Conservation (phyloP, 805 yeast species). For the Priceomyces medius region DNA sequence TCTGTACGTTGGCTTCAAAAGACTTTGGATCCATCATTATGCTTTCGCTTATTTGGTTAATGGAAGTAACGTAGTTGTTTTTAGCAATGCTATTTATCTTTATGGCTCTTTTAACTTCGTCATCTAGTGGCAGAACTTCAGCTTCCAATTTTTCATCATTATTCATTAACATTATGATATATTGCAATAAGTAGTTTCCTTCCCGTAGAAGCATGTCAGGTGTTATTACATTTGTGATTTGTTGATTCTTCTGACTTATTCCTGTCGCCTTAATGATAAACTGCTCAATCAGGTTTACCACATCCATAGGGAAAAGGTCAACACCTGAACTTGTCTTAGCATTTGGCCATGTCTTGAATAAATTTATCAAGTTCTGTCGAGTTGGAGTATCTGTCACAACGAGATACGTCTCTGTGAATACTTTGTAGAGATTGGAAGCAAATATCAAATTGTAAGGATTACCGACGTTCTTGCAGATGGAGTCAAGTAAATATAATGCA, state of each 20-base stretch:
- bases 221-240: slow-evolving; percentile 12
- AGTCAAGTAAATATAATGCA: slow-evolving; percentile 40
- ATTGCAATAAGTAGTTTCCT: slow-evolving; percentile 34
- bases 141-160: slow-evolving; percentile 20
- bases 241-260: slow-evolving; percentile 12
- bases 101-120: slow-evolving; percentile 8
- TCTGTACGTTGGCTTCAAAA: slow-evolving; percentile 23
- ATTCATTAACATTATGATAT: slow-evolving; percentile 29
- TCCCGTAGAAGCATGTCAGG: slow-evolving; percentile 39
- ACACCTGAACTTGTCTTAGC: slow-evolving; percentile 35
- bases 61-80: slow-evolving; percentile 26
- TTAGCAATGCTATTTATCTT: slow-evolving; percentile 18
- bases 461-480: slow-evolving; percentile 43
- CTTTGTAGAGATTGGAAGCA: slow-evolving; percentile 30
- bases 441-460: slow-evolving; percentile 43
- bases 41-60: slow-evolving; percentile 34
- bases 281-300: slow-evolving; percentile 32
- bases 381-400: slow-evolving; percentile 40
- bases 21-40: slow-evolving; percentile 22
- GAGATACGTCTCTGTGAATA: slow-evolving; percentile 39
- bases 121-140: neutral
- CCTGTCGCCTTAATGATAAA: slow-evolving; percentile 41
- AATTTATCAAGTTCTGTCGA: slow-evolving; percentile 38
- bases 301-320: slow-evolving; percentile 31
- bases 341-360: slow-evolving; percentile 41